Percentiles rank a stretch among this genome's conserved stretches.
Evolutionary conservation across 2,329 filamentous ascomycete species (phyloP).

Genomic region (Trichophyton verrucosum): DNA sequence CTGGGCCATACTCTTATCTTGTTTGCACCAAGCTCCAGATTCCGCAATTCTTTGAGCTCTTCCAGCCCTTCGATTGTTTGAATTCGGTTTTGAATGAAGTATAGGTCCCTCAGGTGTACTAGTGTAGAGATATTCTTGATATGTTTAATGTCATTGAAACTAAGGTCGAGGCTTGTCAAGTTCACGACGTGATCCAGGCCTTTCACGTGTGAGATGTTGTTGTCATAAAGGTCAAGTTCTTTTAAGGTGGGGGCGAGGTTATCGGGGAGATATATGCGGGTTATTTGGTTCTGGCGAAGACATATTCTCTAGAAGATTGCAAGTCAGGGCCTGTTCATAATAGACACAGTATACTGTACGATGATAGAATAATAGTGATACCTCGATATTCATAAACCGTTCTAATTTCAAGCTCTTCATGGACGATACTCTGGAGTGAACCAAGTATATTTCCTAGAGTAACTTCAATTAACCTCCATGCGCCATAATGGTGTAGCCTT

Average conservation of each 20-base stretch:
- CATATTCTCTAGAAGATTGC: constrained; percentile 50
- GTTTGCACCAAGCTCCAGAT: constrained; percentile 86
- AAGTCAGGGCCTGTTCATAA: too few relatives aligned
- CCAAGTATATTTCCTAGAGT: constrained; percentile 65
- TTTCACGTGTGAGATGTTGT: constrained; percentile 75
- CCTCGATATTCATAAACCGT: constrained; percentile 62
- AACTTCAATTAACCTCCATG: neutral
- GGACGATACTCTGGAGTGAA: constrained; percentile 73
- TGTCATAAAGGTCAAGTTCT: constrained; percentile 94
- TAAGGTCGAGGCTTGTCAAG: constrained; percentile 72
- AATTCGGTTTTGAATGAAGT: constrained; percentile 92
- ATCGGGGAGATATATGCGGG: constrained; percentile 62
- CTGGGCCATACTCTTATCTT: constrained; percentile 51
- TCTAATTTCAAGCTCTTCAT: constrained; percentile 68
- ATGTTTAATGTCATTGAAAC: constrained; percentile 99
- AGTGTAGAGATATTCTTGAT: constrained; percentile 80
- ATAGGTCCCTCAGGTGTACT: constrained; percentile 66
- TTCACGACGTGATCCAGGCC: constrained; percentile 66
- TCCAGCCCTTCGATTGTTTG: constrained; percentile 73
- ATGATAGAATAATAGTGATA: constrained; percentile 17
- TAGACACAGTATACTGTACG: too few relatives aligned
- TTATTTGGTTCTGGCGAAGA: constrained; percentile 83
- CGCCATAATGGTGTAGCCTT: neutral
- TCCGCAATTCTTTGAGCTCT: constrained; percentile 59
- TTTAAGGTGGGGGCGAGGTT: constrained; percentile 53